Evolutionary conservation across 257 asterid genomes (phyloP).

Genomic region (Solanum medicagineum): DNA sequence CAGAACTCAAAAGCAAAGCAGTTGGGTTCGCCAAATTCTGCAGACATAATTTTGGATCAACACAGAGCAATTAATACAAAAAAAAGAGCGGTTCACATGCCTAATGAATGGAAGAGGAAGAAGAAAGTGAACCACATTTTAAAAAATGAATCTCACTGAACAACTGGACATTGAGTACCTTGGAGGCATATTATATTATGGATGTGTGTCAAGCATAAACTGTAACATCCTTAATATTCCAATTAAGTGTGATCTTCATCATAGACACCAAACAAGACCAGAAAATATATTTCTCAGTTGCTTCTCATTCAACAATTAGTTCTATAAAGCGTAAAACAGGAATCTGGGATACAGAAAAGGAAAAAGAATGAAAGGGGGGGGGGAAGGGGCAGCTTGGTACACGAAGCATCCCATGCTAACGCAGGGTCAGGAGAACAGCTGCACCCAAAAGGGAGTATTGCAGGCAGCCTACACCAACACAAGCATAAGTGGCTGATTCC

Average conservation of each 20-base stretch:
- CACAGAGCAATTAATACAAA: background rate
- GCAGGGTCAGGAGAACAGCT: background rate
- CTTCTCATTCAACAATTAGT: background rate
- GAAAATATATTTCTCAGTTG: background rate
- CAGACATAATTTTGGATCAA: background rate
- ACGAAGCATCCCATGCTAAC: background rate
- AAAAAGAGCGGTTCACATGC: background rate
- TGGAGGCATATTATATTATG: background rate
- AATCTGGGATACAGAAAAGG: background rate
- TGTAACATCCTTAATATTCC: background rate
- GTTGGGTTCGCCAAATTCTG: slow-evolving; percentile 97
- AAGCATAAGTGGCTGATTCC: background rate
- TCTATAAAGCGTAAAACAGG: background rate
- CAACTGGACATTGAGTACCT: background rate
- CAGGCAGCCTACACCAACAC: background rate
- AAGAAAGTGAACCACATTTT: background rate
- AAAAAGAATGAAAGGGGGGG: background rate
- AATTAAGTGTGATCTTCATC: background rate
- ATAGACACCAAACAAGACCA: background rate
- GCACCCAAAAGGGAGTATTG: background rate
- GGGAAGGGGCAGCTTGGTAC: background rate
- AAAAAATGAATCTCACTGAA: background rate
- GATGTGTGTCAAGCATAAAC: background rate
- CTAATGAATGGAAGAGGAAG: background rate
- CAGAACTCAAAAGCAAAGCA: slow-evolving; percentile 82